Percentiles rank a stretch among this genome's conserved stretches.
These are phyloP conservation scores for Chloranthus sessilifolius DNA, from an alignment of 164 flowering plant genomes.

Conservation along the genomic window DNA sequence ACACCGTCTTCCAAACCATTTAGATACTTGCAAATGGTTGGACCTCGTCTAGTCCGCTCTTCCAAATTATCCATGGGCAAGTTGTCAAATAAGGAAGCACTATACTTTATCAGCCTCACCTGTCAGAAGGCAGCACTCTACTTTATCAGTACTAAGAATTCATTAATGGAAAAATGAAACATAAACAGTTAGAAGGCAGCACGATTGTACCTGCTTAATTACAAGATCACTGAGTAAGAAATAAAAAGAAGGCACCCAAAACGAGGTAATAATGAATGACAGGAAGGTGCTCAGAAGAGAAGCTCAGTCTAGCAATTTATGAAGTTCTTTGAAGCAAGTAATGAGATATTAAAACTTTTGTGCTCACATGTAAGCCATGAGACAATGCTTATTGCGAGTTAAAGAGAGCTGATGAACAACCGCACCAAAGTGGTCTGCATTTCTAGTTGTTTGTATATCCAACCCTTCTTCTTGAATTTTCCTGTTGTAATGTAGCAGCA, in stretches of 20 bases:
- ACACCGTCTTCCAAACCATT: no score
- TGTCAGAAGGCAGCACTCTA: no score
- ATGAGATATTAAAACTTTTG: neutral
- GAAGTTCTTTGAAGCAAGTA: neutral
- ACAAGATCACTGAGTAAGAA: constrained; percentile 7
- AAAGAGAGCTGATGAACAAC: constrained; percentile 83
- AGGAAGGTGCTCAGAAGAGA: constrained; percentile 4
- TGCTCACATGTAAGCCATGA: constrained; percentile 66
- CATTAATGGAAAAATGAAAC: no score
- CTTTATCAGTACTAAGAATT: no score
- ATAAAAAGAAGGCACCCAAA: constrained; percentile 1
- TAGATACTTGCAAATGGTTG: no score
- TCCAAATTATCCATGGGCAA: no score
- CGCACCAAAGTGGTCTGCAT: constrained; percentile 88
- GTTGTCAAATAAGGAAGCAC: no score
- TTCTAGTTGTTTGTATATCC: constrained; percentile 66
- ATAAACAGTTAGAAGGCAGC: no score
- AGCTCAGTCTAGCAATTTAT: neutral
- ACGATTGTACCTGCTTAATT: constrained; percentile 59
- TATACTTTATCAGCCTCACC: no score
- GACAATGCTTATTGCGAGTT: constrained; percentile 70
- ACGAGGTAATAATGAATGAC: constrained; percentile 4
- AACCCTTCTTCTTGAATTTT: constrained; percentile 82
- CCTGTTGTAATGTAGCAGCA: constrained; percentile 26
- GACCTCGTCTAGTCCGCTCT: no score